Evolutionary conservation across 2,329 filamentous ascomycete genomes (phyloP).

Genomic region (Periconia macrospinosa): DNA sequence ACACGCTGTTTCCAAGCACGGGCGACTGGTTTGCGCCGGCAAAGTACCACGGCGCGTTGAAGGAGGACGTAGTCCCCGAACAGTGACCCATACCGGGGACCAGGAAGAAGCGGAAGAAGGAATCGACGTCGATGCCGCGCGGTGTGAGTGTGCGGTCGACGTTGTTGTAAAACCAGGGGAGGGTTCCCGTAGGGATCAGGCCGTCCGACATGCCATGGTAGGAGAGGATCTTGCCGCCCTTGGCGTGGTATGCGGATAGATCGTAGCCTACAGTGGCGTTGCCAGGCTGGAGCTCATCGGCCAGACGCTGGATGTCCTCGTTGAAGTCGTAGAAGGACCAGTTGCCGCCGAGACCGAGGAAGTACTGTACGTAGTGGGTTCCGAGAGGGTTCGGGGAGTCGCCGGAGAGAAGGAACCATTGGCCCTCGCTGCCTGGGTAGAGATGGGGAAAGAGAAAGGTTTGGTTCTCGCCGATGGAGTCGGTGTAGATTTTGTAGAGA

Average conservation of each 20-base stretch:
- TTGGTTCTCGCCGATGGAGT: constrained; percentile 45
- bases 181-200: constrained; percentile 54
- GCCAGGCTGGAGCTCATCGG: constrained; percentile 49
- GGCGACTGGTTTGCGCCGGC: constrained; percentile 34
- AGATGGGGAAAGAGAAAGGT: constrained; percentile 47
- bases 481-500: constrained; percentile 47
- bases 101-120: constrained; percentile 48
- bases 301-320: constrained; percentile 43
- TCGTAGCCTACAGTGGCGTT: constrained; percentile 55
- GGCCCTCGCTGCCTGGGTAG: constrained; percentile 42
- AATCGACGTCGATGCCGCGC: constrained; percentile 38
- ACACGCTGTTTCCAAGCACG: constrained; percentile 15
- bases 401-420: constrained; percentile 41
- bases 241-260: constrained; percentile 48
- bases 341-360: constrained; percentile 42
- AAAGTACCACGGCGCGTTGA: constrained; percentile 51
- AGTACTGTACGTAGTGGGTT: constrained; percentile 46
- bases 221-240: constrained; percentile 46
- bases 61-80: constrained; percentile 32
- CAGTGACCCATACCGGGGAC: constrained; percentile 52
- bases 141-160: constrained; percentile 43
- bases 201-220: constrained; percentile 51
- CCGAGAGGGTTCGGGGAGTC: constrained; percentile 42
- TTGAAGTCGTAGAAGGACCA: constrained; percentile 46
- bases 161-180: constrained; percentile 55